Conservation (phyloP, 2,329 filamentous ascomycete species). For the Ceratocystiopsis sp. region DNA sequence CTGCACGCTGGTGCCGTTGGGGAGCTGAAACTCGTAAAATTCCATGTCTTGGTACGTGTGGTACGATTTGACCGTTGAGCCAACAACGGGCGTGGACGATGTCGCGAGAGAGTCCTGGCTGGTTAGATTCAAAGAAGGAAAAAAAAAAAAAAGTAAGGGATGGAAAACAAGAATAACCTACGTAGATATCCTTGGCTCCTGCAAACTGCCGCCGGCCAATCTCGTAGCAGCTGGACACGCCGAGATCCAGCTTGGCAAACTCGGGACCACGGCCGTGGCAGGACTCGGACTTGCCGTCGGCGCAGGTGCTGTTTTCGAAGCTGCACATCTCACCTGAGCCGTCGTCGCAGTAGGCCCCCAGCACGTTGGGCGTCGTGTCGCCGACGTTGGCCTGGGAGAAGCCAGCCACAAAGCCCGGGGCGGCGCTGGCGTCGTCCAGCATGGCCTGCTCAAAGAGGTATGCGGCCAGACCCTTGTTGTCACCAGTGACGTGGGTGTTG, state of each 20-base stretch:
- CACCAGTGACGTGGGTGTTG: constrained; percentile 74
- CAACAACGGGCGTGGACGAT: constrained; percentile 33
- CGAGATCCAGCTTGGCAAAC: constrained; percentile 51
- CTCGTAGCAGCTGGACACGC: constrained; percentile 57
- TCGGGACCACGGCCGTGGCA: constrained; percentile 61
- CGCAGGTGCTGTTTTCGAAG: constrained; percentile 71
- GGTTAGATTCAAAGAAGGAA: background rate
- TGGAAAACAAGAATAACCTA: constrained; percentile 12
- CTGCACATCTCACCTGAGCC: constrained; percentile 55
- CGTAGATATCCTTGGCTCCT: constrained; percentile 31
- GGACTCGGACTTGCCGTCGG: constrained; percentile 47
- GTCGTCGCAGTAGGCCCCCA: constrained; percentile 79
- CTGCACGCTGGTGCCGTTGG: constrained; percentile 48
- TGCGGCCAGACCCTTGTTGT: constrained; percentile 87
- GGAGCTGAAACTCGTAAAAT: constrained; percentile 53
- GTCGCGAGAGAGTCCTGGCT: constrained; percentile 32
- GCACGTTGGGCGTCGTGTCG: constrained; percentile 70
- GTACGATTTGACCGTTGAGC: constrained; percentile 57
- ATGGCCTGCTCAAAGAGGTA: constrained; percentile 64
- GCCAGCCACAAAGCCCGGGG: constrained; percentile 61
- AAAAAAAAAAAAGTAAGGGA: background rate
- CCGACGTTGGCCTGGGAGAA: constrained; percentile 87
- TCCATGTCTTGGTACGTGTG: constrained; percentile 77
- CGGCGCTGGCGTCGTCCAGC: constrained; percentile 21
- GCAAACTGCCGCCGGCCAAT: constrained; percentile 57